phyloP scores from a whole-genome alignment of 176 grass and related monocot genomes.

The Phoenix roebelenii region DNA sequence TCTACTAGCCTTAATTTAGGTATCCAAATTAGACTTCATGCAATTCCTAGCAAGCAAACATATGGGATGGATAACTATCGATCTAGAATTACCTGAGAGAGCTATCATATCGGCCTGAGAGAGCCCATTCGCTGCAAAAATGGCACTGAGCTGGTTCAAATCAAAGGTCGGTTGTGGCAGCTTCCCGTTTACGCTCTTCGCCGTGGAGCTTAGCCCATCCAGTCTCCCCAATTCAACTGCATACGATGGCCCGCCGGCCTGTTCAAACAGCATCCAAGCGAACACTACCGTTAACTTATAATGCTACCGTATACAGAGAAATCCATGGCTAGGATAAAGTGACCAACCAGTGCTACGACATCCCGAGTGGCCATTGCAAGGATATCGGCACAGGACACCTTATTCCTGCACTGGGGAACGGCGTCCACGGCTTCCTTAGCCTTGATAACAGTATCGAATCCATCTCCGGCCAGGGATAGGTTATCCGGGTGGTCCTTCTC shows the following conservation, averaged over 20 bases:
- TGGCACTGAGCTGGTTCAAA: conserved; percentile 53
- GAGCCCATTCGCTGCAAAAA: conserved; percentile 74
- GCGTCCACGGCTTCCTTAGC: conserved; percentile 79
- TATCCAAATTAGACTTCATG: no score
- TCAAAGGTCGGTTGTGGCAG: conserved; percentile 57
- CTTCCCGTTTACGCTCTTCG: conserved; percentile 48
- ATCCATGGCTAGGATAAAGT: no score
- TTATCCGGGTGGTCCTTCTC: conserved; percentile 82
- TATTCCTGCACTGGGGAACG: conserved; percentile 50
- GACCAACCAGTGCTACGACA: conserved; percentile 52
- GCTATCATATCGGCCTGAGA: conserved; percentile 84
- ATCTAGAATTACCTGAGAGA: conserved; percentile 46
- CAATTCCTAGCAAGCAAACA: no score
- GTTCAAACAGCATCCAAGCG: background rate
- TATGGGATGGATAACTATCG: no score
- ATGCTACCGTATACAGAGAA: no score
- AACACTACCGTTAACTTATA: no score
- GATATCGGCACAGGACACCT: conserved; percentile 88
- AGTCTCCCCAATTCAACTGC: conserved; percentile 67
- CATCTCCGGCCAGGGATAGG: conserved; percentile 86
- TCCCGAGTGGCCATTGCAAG: conserved; percentile 79
- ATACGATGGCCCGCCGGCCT: conserved; percentile 74
- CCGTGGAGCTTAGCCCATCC: conserved; percentile 75
- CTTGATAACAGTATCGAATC: conserved; percentile 88
- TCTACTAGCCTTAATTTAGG: no score